Conservation (phyloP, 768 basidiomycete species). For the Agrocybe praecox region DNA sequence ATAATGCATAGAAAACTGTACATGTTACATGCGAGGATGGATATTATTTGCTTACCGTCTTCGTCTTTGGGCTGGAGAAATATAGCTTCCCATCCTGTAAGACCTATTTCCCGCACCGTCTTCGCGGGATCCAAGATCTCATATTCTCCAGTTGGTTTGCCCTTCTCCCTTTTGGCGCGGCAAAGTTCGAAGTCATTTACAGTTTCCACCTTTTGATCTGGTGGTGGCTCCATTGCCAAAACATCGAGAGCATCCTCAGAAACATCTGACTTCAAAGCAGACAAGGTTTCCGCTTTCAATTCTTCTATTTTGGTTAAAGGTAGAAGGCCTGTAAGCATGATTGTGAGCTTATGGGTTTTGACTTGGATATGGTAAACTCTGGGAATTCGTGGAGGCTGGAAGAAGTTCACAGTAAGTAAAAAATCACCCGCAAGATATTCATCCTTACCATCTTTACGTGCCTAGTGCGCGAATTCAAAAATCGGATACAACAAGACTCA, state of each 20-base stretch:
- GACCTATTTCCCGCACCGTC: conserved; percentile 47
- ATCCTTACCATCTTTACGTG: conserved; percentile 6
- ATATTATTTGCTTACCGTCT: conserved; percentile 49
- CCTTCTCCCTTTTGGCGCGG: conserved; percentile 52
- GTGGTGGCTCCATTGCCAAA: conserved; percentile 26
- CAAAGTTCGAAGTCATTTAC: conserved; percentile 67
- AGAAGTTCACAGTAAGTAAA: not conserved
- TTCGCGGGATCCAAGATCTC: conserved; percentile 49
- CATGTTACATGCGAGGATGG: not conserved
- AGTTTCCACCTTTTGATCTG: conserved; percentile 20
- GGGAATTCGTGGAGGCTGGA: conserved; percentile 52
- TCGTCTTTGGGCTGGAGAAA: conserved; percentile 69
- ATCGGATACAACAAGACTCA: no score
- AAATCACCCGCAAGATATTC: not conserved
- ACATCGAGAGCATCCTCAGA: conserved; percentile 30
- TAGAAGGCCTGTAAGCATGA: conserved; percentile 54
- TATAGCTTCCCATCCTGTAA: conserved; percentile 67
- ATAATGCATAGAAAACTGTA: conserved; percentile 5
- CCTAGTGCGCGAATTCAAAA: no score
- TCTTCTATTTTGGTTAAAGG: conserved; percentile 55
- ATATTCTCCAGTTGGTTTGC: conserved; percentile 52
- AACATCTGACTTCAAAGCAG: conserved; percentile 58
- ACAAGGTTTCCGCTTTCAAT: conserved; percentile 66
- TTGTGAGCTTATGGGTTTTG: conserved; percentile 72
- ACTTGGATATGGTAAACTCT: conserved; percentile 71